phyloP scores from a whole-genome alignment of 805 yeast species.

The Yarrowia sp. region DNA sequence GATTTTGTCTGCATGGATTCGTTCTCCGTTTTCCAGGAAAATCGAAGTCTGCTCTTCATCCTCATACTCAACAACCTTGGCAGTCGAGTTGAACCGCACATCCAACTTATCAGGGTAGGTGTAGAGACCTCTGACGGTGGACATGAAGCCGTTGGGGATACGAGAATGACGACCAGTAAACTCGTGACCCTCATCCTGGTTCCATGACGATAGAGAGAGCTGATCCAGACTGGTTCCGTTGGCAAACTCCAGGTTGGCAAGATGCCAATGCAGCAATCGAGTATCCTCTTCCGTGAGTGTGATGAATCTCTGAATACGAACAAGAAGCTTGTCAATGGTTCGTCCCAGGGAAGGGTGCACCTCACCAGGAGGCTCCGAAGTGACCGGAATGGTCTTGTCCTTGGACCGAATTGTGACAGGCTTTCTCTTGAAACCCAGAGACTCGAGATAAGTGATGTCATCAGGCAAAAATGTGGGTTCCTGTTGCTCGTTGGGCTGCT shows the following conservation, averaged over 20 bases:
- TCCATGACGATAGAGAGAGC: constrained; percentile 53
- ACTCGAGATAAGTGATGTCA: constrained; percentile 47
- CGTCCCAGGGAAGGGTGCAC: constrained; percentile 51
- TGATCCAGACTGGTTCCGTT: constrained; percentile 50
- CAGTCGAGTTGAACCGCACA: constrained; percentile 52
- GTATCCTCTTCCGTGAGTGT: constrained; percentile 50
- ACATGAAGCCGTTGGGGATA: constrained; percentile 51
- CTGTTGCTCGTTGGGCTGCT: constrained; percentile 43
- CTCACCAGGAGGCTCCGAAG: constrained; percentile 50
- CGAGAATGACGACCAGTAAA: constrained; percentile 53
- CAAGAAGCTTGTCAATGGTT: constrained; percentile 50
- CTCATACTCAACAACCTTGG: constrained; percentile 51
- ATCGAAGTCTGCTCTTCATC: constrained; percentile 48
- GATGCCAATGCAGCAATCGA: constrained; percentile 53
- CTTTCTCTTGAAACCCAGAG: constrained; percentile 46
- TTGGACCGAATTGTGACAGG: constrained; percentile 36
- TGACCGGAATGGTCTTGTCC: constrained; percentile 44
- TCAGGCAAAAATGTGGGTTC: constrained; percentile 45
- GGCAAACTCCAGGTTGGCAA: constrained; percentile 53
- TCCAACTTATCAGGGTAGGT: constrained; percentile 52
- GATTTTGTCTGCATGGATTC: constrained; percentile 52
- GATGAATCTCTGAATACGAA: constrained; percentile 48
- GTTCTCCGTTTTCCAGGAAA: constrained; percentile 52
- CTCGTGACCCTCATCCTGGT: constrained; percentile 53
- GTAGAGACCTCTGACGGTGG: constrained; percentile 52